A percentile compares a stretch with the other conserved stretches of the same genome.
Conservation (phyloP, 2,329 filamentous ascomycete species). For the Hymenoscyphus albidus region DNA sequence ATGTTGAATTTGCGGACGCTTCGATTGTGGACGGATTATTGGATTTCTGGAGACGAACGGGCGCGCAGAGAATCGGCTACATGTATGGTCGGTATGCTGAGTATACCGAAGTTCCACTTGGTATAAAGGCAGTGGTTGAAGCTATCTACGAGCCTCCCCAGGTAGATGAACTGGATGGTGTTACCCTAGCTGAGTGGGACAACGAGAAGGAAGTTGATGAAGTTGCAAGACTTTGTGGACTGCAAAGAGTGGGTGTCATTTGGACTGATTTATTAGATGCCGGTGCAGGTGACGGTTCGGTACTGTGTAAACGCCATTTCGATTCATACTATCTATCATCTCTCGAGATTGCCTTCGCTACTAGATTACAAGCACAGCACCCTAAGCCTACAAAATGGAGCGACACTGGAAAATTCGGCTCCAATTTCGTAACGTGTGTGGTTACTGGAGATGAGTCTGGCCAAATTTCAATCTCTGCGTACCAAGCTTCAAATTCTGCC, state of each 20-base stretch:
- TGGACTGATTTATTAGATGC: constrained; percentile 89
- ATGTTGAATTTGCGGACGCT: constrained; percentile 90
- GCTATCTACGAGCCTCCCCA: constrained; percentile 97
- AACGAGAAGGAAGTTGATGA: constrained; percentile 79
- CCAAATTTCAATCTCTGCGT: constrained; percentile 83
- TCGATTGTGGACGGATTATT: constrained; percentile 84
- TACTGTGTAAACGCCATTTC: constrained; percentile 91
- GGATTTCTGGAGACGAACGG: constrained; percentile 85
- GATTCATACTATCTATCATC: constrained; percentile 91
- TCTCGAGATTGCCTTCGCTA: constrained; percentile 84
- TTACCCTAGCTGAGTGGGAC: constrained; percentile 80
- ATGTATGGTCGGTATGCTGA: constrained; percentile 88
- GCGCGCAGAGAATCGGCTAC: constrained; percentile 79
- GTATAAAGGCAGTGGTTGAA: constrained; percentile 92
- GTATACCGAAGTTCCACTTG: constrained; percentile 88
- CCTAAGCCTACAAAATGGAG: constrained; percentile 96
- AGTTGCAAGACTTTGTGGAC: constrained; percentile 75
- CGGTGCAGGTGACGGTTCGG: constrained; percentile 75
- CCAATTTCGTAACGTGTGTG: constrained; percentile 95
- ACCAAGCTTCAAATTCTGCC: constrained; percentile 91
- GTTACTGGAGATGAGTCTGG: constrained; percentile 89
- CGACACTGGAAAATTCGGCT: constrained; percentile 88
- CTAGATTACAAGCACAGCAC: constrained; percentile 80
- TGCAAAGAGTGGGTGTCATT: constrained; percentile 87
- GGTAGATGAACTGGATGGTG: constrained; percentile 80